Conservation (phyloP, 2,329 filamentous ascomycete species). For the Exserohilum rostratum region DNA sequence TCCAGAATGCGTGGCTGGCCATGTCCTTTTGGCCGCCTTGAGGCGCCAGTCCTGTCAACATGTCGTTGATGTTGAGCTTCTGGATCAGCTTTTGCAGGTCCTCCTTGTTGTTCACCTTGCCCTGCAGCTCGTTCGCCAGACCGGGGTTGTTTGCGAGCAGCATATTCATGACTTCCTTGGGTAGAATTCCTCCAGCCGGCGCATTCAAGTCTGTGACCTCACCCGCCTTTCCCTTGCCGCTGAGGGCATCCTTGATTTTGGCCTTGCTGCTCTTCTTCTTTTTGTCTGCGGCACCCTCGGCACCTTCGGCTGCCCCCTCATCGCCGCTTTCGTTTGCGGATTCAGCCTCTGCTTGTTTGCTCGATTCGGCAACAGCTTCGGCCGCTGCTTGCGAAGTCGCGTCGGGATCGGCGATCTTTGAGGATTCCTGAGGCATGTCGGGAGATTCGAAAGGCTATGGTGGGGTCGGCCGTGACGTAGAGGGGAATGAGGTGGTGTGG, state of each 20-base stretch:
- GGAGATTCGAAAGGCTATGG: background rate
- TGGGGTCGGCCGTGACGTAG: constrained; percentile 33
- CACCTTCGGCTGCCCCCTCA: constrained; percentile 46
- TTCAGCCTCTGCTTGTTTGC: constrained; percentile 34
- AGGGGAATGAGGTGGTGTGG: constrained; percentile 10
- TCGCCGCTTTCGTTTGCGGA: constrained; percentile 42
- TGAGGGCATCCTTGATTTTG: constrained; percentile 59
- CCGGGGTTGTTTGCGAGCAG: constrained; percentile 48
- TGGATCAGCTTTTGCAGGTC: constrained; percentile 58
- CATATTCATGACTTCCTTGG: constrained; percentile 46
- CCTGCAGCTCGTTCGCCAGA: constrained; percentile 45
- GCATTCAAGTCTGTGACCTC: constrained; percentile 33
- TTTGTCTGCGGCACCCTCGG: constrained; percentile 56
- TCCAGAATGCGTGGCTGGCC: constrained; percentile 98
- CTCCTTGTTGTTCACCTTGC: constrained; percentile 35
- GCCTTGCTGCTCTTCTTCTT: constrained; percentile 71
- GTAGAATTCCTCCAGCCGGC: constrained; percentile 40
- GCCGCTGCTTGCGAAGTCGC: constrained; percentile 57
- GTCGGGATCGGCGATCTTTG: constrained; percentile 64
- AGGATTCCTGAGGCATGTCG: constrained; percentile 58
- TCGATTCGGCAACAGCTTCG: constrained; percentile 48
- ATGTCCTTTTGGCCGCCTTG: constrained; percentile 95
- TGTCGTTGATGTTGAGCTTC: constrained; percentile 70
- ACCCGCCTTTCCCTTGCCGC: constrained; percentile 42
- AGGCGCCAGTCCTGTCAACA: constrained; percentile 76